Evolutionary conservation across 2,329 filamentous ascomycete genomes (phyloP), one percentile per base, ranked within the genome.

Genomic region (Xylariaceae sp.): DNA sequence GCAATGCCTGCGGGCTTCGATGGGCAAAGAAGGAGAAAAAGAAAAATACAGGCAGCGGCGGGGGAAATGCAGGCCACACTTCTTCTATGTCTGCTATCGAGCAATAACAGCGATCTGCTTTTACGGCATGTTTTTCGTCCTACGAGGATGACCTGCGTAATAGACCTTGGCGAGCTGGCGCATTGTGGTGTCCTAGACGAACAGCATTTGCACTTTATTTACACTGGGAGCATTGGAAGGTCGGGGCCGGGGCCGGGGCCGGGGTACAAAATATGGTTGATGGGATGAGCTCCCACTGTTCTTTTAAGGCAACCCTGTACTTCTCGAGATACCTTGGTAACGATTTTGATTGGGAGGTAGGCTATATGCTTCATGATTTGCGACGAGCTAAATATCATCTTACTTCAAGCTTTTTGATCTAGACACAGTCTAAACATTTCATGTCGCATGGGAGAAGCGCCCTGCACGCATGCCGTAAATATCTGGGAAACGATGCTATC

Each of bases 11-110:
- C 61, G 91, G 91, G 29, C 68, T 85, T 22, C 72, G 81, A 39
- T 85, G 81, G 81, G 81, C 81, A 13, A 81, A 87, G 78, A 89
- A 87, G 60, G 87, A 93, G 60, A 93, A 93, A 73, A 91, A 89
- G 59, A 67, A 62, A 38, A 60, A 53, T 35, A 17, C 33, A 9
- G 51, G 53, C 17, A 56, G 37, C 17, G 48, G 50, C 19, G 43
- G 44, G 9, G 44, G 40, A 9, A 41, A 47, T 35, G 38, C 40
- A 11, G 26, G 28, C 4, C 32, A 32, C 2, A 30, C 28, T 7
- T 28, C 26, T 26, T 31, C 48, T 16, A n/a, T 43, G n/a, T 29
- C 39, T 17, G 19, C 28, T 22, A 34, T 38, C 17, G 48, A 50
- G 19, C 32, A 37, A 36, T 48, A 22, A 48, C 16, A 15, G 15